A percentile compares a stretch with the other conserved stretches of the same genome.
phyloP scores from a whole-genome alignment of 2,329 filamentous ascomycete genomes.

The Chaetomium strumarium region DNA sequence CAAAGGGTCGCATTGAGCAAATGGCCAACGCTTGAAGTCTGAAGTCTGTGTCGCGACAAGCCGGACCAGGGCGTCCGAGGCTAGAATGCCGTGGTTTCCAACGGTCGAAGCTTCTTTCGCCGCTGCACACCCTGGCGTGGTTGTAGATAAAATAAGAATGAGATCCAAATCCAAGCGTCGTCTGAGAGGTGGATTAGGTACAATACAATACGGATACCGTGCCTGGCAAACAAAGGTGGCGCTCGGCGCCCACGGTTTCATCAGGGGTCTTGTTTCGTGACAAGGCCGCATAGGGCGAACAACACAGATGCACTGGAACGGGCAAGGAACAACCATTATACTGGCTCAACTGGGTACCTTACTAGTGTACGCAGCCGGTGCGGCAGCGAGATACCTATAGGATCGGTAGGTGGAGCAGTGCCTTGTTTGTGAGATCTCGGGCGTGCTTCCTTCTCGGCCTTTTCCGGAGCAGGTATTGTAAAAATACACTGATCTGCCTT shows the following conservation, averaged over 20 bases:
- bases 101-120: conserved; percentile 22
- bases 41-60: conserved; percentile 15
- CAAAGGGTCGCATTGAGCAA: conserved; percentile 22
- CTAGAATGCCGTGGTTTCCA: conserved; percentile 18
- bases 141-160: conserved; percentile 6
- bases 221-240: conserved; percentile 14
- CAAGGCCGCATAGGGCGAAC: conserved; percentile 3
- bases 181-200: conserved; percentile 10
- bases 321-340: conserved; percentile 2
- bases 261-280: conserved; percentile 17
- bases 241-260: conserved; percentile 20
- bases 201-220: no score
- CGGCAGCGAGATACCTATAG: conserved; percentile 10
- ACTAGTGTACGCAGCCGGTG: conserved; percentile 4
- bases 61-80: conserved; percentile 14
- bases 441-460: conserved; percentile 13
- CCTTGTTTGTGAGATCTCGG: conserved; percentile 8
- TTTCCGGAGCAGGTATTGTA: no score
- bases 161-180: conserved; percentile 23
- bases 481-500: background rate
- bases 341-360: background rate
- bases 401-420: conserved; percentile 13
- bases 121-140: conserved; percentile 16
- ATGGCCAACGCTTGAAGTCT: conserved; percentile 16
- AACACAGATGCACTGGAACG: no score